Percentiles rank a stretch among this genome's conserved stretches.
Evolutionary conservation across 2,329 filamentous ascomycete genomes (phyloP).

Genomic region (Verticillium nubilum): DNA sequence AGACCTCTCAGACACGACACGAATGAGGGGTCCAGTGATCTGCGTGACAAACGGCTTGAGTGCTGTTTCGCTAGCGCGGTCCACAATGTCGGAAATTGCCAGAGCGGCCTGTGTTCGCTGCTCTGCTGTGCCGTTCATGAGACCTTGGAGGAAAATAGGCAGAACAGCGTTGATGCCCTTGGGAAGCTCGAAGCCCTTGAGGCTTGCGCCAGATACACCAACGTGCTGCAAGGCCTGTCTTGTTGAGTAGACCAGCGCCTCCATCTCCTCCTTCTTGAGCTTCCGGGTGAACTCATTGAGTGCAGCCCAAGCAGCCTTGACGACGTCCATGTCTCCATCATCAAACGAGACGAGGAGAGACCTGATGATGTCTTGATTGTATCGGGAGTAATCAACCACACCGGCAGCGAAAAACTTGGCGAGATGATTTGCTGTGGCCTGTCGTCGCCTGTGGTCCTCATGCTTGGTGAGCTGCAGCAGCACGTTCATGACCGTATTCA

Average conservation of each 20-base stretch:
- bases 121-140: conserved; percentile 93
- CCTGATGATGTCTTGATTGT: conserved; percentile 92
- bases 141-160: conserved; percentile 93
- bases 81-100: conserved; percentile 92
- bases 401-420: conserved; percentile 79
- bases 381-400: conserved; percentile 86
- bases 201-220: conserved; percentile 76
- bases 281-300: conserved; percentile 83
- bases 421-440: conserved; percentile 72
- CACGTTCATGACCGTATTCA: conserved; percentile 94
- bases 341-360: conserved; percentile 88
- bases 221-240: conserved; percentile 82
- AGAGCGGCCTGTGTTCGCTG: conserved; percentile 89
- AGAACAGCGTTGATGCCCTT: conserved; percentile 97
- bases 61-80: conserved; percentile 80
- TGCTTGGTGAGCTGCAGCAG: conserved; percentile 85
- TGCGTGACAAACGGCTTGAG: conserved; percentile 95
- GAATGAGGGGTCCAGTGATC: conserved; percentile 94
- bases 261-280: conserved; percentile 97
- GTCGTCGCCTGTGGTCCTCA: conserved; percentile 81
- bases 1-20: conserved; percentile 93
- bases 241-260: conserved; percentile 80
- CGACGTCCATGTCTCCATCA: conserved; percentile 74
- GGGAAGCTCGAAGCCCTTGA: conserved; percentile 84
- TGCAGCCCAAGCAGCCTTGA: conserved; percentile 85